These are phyloP conservation scores for Sorghum bicolor DNA, from an alignment of 176 grass and related monocot genomes.

Conservation along the genomic window DNA sequence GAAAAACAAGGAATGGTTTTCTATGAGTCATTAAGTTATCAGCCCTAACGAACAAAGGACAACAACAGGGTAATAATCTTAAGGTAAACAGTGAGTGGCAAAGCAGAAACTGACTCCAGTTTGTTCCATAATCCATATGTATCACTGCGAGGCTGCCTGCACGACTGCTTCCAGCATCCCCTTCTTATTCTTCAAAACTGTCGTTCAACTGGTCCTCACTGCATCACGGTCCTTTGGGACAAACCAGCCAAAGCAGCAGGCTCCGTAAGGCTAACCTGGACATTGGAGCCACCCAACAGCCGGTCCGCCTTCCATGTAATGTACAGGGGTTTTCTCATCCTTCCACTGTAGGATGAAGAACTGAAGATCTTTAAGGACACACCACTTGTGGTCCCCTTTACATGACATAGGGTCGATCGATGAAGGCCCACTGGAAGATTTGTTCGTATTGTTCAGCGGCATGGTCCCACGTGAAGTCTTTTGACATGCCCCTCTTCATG, in stretches of 20 bases:
- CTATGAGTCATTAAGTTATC: background rate
- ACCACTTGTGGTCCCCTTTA: background rate
- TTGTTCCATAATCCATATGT: conserved; percentile 13
- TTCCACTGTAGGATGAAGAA: background rate
- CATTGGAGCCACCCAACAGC: background rate
- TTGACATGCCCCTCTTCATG: conserved; percentile 83
- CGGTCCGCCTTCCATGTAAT: conserved; percentile 22
- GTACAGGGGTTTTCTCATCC: conserved; percentile 33
- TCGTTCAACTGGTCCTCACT: background rate
- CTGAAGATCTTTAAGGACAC: background rate
- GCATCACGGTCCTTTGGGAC: background rate
- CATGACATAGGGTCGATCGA: conserved; percentile 71
- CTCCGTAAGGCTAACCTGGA: background rate
- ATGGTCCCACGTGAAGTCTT: conserved; percentile 82
- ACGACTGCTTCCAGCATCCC: background rate
- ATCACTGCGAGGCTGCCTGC: conserved; percentile 7
- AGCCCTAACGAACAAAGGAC: background rate
- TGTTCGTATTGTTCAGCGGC: conserved; percentile 81
- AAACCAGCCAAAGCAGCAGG: conserved; percentile 16
- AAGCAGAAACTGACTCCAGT: conserved; percentile 17
- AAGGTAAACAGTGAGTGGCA: background rate
- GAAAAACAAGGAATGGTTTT: background rate
- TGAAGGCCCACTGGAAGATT: conserved; percentile 83
- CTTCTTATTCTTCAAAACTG: conserved; percentile 30
- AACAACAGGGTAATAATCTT: conserved; percentile 16